Evolutionary conservation across 345 rosid genomes (phyloP).

Genomic region (Abelmoschus esculentus): DNA sequence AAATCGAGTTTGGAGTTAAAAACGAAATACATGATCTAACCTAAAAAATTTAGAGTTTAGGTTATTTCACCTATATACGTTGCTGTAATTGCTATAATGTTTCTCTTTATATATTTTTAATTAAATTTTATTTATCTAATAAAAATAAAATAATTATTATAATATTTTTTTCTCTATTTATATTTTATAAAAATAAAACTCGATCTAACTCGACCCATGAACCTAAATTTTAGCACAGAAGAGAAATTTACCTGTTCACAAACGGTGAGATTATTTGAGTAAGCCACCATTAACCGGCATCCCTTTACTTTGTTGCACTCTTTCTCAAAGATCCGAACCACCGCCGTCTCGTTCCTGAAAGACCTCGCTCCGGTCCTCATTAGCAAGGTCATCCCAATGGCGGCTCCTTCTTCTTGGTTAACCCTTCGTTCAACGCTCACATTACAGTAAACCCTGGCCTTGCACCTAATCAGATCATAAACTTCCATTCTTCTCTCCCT

Average conservation of each 20-base stretch:
- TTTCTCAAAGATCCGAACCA: slow-evolving; percentile 34
- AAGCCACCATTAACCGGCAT: slow-evolving; percentile 56
- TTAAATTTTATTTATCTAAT: too few relatives aligned
- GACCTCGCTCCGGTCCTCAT: slow-evolving; percentile 73
- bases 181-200: too few relatives aligned
- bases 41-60: too few relatives aligned
- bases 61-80: too few relatives aligned
- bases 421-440: slow-evolving; percentile 16
- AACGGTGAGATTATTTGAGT: slow-evolving; percentile 51
- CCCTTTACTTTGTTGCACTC: slow-evolving; percentile 48
- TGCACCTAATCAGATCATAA: slow-evolving; percentile 52
- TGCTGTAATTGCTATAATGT: too few relatives aligned
- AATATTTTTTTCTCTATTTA: too few relatives aligned
- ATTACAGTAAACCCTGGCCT: slow-evolving; percentile 48
- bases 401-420: slow-evolving; percentile 5
- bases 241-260: slow-evolving; percentile 53
- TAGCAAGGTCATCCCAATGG: slow-evolving; percentile 52
- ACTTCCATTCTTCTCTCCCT: slow-evolving; percentile 52
- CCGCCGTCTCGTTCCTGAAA: slow-evolving; percentile 48
- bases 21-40: too few relatives aligned
- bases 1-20: too few relatives aligned
- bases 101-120: too few relatives aligned
- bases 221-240: background rate
- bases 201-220: too few relatives aligned
- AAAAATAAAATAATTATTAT: too few relatives aligned